Conservation (phyloP, 2,329 filamentous ascomycete species). For the Ophiostoma angusticollis region DNA sequence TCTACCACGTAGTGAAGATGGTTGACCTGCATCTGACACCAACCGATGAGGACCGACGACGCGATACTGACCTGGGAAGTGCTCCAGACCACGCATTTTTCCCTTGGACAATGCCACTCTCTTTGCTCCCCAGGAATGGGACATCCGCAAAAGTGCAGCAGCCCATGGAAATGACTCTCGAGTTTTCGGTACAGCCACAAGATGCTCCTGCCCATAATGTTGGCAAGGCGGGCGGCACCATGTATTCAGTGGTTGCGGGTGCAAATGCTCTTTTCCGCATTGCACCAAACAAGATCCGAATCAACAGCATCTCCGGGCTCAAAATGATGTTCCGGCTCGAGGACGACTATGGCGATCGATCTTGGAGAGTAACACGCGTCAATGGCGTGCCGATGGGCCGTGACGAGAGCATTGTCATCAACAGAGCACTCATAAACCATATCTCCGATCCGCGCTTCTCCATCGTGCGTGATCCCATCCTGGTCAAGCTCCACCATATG, state of each 20-base stretch:
- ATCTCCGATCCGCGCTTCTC: slow-evolving; percentile 76
- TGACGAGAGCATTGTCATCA: slow-evolving; percentile 76
- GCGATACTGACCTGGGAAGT: too few relatives aligned
- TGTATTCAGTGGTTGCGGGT: slow-evolving; percentile 27
- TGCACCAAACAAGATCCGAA: slow-evolving; percentile 31
- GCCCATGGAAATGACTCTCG: slow-evolving; percentile 55
- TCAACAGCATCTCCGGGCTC: slow-evolving; percentile 42
- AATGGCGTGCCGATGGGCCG: slow-evolving; percentile 71
- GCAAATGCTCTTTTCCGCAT: slow-evolving; percentile 35
- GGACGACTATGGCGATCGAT: slow-evolving; percentile 30
- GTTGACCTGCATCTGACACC: slow-evolving; percentile 59
- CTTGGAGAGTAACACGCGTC: slow-evolving; percentile 65
- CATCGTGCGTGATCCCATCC: slow-evolving; percentile 53
- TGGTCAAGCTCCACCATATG: slow-evolving; percentile 24
- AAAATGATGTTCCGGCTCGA: slow-evolving; percentile 58
- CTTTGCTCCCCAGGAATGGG: slow-evolving; percentile 62
- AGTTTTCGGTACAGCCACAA: slow-evolving; percentile 42
- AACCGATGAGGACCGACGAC: not conserved
- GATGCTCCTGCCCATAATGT: slow-evolving; percentile 18
- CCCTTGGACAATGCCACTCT: slow-evolving; percentile 78
- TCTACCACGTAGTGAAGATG: slow-evolving; percentile 81
- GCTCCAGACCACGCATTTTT: slow-evolving; percentile 80
- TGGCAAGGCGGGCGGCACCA: slow-evolving; percentile 18
- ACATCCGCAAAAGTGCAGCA: slow-evolving; percentile 61
- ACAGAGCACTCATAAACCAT: slow-evolving; percentile 61